Evolutionary conservation across 2,329 filamentous ascomycete species (phyloP), one percentile per base, ranked within the genome.

Genomic region (Capronia epimyces): DNA sequence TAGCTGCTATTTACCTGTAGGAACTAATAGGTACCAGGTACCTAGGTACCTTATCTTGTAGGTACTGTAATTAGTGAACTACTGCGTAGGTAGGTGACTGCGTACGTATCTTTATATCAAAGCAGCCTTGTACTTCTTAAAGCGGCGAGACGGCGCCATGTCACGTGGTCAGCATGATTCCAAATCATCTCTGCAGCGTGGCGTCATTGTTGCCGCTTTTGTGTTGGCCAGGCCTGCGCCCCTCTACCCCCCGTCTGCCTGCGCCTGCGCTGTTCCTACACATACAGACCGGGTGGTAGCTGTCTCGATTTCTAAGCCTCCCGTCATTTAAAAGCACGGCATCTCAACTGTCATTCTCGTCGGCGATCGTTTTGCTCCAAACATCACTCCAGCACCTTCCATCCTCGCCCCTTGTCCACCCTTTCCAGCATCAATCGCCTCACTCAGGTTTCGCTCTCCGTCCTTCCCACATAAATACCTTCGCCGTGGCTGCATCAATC

Each of bases 401-500:
- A 29, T 57, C 54, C 46, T 60, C 58, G 58, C 52, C 55, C 52
- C 47, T 43, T 39, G 20, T 27, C 21, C 46, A 12, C 21, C 22
- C 42, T 31, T 46, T 29, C 9, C 13, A 27, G n/a, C 25, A 22
- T 16, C 41, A 29, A 9, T 43, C 27, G 34, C n/a, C 34, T 41
- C 15, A 18, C 9, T 24, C 18, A 41, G 9, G n/a, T 21, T 46
- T 27, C n/a, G n/a, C n/a, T n/a, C 37, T 22, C 42, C 43, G 43
- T 25, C 49, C 29, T 21, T 21, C 36, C 9, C 18, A 16, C n/a
- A 50, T 55, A 60, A 64, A 63, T 57, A 50, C 62, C 58, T 60
- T 60, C 61, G 61, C 58, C 55, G 57, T 64, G 61, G 62, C 57
- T 53, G 43, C 57, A 39, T 49, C 57, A 53, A 43, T 59, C 44